Conservation (phyloP, 192 early-diverging fungal genomes). For the Backusella mclennaniae region DNA sequence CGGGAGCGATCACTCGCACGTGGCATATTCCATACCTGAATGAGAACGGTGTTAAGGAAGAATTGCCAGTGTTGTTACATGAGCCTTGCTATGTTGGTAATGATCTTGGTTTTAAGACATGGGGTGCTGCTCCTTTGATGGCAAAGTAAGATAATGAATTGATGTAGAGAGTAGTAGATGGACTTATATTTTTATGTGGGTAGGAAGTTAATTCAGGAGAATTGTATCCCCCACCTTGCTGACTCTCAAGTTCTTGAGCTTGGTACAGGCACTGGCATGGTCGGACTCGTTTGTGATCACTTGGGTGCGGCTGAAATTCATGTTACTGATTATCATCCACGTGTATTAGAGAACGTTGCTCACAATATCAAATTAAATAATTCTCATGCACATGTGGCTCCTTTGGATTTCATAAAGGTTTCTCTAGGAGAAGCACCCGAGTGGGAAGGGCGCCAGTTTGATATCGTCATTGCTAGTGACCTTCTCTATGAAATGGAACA, state of each 20-base stretch:
- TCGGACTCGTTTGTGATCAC: conserved; percentile 46
- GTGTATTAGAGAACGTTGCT: conserved; percentile 44
- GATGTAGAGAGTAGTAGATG: not conserved
- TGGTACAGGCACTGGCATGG: conserved; percentile 54
- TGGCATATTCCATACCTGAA: conserved; percentile 35
- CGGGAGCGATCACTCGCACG: conserved; percentile 36
- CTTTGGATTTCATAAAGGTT: conserved; percentile 44
- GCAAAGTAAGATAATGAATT: conserved; percentile 44
- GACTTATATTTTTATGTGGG: not conserved
- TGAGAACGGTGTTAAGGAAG: conserved; percentile 4
- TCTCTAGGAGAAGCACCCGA: conserved; percentile 21
- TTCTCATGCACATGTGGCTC: conserved; percentile 26
- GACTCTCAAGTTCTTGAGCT: conserved; percentile 44
- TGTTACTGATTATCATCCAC: conserved; percentile 53
- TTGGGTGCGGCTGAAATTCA: conserved; percentile 40
- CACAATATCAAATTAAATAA: conserved; percentile 37
- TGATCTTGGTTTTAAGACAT: conserved; percentile 57
- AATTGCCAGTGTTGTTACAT: conserved; percentile 35
- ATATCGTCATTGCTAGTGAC: conserved; percentile 48
- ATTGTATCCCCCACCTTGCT: conserved; percentile 21
- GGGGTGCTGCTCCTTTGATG: conserved; percentile 51
- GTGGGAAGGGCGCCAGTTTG: conserved; percentile 26
- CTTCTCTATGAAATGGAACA: conserved; percentile 56
- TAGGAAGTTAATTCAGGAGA: conserved; percentile 33
- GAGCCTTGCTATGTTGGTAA: conserved; percentile 51